Base-by-base conservation (phyloP, 2,329 filamentous ascomycete species). In the Diaporthe sp. region DNA sequence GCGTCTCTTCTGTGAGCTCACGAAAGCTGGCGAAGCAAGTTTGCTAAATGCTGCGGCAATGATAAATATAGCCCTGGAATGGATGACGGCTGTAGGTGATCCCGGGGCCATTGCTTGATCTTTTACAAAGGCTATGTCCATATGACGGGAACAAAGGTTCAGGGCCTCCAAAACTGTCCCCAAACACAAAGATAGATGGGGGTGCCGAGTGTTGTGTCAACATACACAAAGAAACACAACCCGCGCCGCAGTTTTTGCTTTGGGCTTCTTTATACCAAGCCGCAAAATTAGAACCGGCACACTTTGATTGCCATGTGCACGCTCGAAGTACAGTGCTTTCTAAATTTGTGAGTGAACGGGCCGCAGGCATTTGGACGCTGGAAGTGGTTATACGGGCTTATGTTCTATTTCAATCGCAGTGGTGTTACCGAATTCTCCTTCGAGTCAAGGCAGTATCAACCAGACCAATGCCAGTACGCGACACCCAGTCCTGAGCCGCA, bases 401-500 rank as follows among this genome's bases (percentile, higher is more conserved):
- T 37, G 39, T 51, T 37, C 0, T 32, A 2, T 63, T 2, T 7
- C n/a, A 8, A 1, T 13, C n/a, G 2, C 15, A 19, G 9, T 17
- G n/a, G n/a, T 17, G 30, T 32, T 53, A 68, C 2, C 47, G 44
- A 9, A 37, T 30, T 19, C 44, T 39, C 9, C 63, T 35, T 10
- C 63, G 44, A 9, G 50, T 22, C 32, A 68, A 51, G 3, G 63
- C n/a, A 6, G 6, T 35, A 15, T 39, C 63, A 30, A 39, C 2
- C 15, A 68, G 15, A 10, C 63, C 63, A 53, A 68, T 35, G 8
- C 63, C 63, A 9, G 47, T 37, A 12, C 47, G 63, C 10, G 47
- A 12, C n/a, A 53, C 47, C 32, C 44, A 68, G 19, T 68, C 63
- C 63, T 53, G 63, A 10, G 50, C 32, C 13, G 47, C 63, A 25